A percentile compares a stretch with the other conserved stretches of the same genome.
Conservation (phyloP, 495 filamentous ascomycete species). For the Aspergillus bertholletiae region DNA sequence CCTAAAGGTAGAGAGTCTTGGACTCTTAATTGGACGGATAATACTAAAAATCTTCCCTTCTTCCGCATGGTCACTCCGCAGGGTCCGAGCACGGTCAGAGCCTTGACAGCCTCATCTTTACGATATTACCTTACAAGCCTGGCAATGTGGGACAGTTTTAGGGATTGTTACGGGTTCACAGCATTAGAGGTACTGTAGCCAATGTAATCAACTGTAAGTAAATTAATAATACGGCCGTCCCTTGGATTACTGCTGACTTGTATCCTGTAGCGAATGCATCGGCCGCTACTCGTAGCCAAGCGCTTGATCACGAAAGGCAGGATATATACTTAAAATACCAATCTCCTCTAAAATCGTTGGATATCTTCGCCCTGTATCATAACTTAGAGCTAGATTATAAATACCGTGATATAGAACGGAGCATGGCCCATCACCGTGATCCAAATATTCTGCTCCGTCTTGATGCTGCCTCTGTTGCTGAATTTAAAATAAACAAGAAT, state of each 20-base stretch:
- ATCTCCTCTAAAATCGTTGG: constrained; percentile 15
- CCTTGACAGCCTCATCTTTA: constrained; percentile 11
- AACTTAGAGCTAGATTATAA: constrained; percentile 20
- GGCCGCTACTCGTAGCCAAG: constrained; percentile 17
- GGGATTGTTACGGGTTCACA: constrained; percentile 15
- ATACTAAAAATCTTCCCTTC: constrained; percentile 7
- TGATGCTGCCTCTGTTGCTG: constrained; percentile 7
- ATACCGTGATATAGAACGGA: constrained; percentile 22
- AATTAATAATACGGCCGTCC: background rate
- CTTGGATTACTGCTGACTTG: constrained; percentile 1
- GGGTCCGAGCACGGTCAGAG: constrained; percentile 4
- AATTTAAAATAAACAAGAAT: constrained; percentile 12
- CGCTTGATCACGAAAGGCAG: constrained; percentile 20
- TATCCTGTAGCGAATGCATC: constrained; percentile 18
- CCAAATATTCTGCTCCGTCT: constrained; percentile 15
- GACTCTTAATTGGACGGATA: constrained; percentile 12
- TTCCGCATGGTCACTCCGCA: constrained; percentile 10
- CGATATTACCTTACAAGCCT: constrained; percentile 16
- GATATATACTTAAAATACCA: constrained; percentile 23
- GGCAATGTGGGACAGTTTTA: constrained; percentile 17
- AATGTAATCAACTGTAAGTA: constrained; percentile 11
- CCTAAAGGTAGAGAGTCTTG: no score
- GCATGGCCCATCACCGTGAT: constrained; percentile 23
- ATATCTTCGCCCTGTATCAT: constrained; percentile 18
- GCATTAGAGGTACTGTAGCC: constrained; percentile 15